Base-by-base conservation (phyloP, 2,329 filamentous ascomycete species). In the Tolypocladium endophyticum region DNA sequence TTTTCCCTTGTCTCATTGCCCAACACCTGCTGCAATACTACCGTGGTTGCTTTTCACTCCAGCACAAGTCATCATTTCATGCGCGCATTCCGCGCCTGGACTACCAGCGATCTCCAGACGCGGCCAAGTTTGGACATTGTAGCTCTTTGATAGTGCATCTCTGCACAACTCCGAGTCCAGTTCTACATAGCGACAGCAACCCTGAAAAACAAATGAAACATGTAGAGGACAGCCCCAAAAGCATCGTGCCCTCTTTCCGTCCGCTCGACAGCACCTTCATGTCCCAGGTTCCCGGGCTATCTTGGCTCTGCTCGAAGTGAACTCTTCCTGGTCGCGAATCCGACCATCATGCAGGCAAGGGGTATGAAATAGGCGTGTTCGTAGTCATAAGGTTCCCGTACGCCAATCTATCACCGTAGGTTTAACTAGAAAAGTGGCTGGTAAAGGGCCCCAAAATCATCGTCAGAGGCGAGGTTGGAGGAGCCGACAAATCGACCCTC, bases 241-340 rank as follows among this genome's bases (percentile, higher is more conserved):
- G 28, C 20, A 33, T 53, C 50, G 35, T 53, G 50, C 50, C 50
- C 50, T n/a, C 20, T 35, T 53, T 11, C 11, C 20, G 30, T 23
- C 30, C 30, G 50, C 50, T 36, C n/a, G 50, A 53, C 30, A 23
- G n/a, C 23, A 20, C 25, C 39, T n/a, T 38, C 38, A 43, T 30
- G 55, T 25, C n/a, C 25, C 16, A 12, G 38, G 25, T 25, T 9
- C 14, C 33, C 4, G 25, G 4, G 30, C 50, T 20, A 12, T 11
- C 50, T 33, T 35, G 30, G n/a, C 11, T 20, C 30, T 53, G 50
- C 50, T 33, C 50, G 50, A 35, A 52, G 20, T 33, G 16, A 59
- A 59, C 58, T 59, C 58, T 54, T 52, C 53, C 43, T 56, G 52
- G 16, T 43, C 54, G 43, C 23, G 43, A 30, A 56, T 16, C 58